Conservation (phyloP, 2,329 filamentous ascomycete species). For the Mycocentrospora acerina region DNA sequence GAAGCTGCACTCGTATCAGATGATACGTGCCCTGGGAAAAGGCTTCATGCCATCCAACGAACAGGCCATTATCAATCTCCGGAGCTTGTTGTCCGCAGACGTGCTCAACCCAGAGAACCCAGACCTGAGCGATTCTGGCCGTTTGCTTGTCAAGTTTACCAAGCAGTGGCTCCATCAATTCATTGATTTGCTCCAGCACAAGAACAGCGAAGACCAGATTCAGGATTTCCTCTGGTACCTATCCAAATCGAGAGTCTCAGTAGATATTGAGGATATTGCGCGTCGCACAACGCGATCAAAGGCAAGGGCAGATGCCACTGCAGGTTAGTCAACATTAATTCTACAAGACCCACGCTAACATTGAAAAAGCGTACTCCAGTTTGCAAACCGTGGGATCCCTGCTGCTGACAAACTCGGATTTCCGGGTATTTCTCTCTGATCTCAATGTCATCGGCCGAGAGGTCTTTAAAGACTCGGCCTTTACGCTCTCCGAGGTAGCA, state of each 20-base stretch:
- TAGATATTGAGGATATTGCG: constrained; percentile 67
- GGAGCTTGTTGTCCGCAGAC: constrained; percentile 75
- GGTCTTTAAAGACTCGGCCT: constrained; percentile 83
- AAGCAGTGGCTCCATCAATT: constrained; percentile 76
- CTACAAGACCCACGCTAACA: constrained; percentile 21
- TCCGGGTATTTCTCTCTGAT: constrained; percentile 82
- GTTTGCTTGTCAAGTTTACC: constrained; percentile 68
- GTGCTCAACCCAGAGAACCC: constrained; percentile 73
- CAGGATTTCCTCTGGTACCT: constrained; percentile 92
- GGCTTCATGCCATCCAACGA: constrained; percentile 93
- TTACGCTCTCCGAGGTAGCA: constrained; percentile 74
- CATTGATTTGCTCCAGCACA: constrained; percentile 78
- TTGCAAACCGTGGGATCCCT: constrained; percentile 79
- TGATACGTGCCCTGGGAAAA: constrained; percentile 76
- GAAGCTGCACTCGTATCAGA: constrained; percentile 92
- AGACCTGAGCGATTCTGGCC: constrained; percentile 76
- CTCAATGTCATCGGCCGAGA: constrained; percentile 76
- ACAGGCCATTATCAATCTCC: constrained; percentile 76
- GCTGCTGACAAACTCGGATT: constrained; percentile 87
- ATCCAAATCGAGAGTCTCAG: constrained; percentile 67
- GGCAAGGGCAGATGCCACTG: constrained; percentile 69
- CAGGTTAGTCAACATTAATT: constrained; percentile 59
- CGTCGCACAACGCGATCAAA: constrained; percentile 63
- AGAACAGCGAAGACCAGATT: constrained; percentile 81
- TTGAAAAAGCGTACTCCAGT: constrained; percentile 69